A percentile compares a stretch with the other conserved stretches of the same genome.
Evolutionary conservation across 371 early-diverging fungal genomes (phyloP).

Genomic region (Mortierella sp.): DNA sequence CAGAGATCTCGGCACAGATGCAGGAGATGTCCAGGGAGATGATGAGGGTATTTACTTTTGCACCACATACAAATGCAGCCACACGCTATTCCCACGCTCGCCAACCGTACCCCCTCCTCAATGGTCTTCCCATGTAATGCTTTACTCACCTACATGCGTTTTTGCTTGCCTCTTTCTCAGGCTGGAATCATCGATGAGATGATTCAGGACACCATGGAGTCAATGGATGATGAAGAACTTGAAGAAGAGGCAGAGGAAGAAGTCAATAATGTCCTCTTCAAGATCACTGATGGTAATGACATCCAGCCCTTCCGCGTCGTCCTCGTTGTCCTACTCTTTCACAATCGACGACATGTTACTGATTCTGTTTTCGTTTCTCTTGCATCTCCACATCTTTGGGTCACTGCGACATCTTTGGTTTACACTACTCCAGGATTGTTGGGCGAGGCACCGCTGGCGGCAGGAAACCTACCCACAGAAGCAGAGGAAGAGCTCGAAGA

Average conservation of each 20-base stretch:
- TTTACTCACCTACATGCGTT: neutral
- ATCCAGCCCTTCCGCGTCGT: too few relatives aligned
- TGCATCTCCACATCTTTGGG: too few relatives aligned
- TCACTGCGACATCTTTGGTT: too few relatives aligned
- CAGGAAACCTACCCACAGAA: slow-evolving; percentile 42
- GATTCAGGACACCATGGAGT: slow-evolving; percentile 91
- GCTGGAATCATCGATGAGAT: slow-evolving; percentile 97
- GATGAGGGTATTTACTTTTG: slow-evolving; percentile 77
- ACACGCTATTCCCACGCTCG: too few relatives aligned
- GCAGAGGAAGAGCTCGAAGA: slow-evolving; percentile 69
- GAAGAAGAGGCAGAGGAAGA: slow-evolving; percentile 96
- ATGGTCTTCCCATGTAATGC: too few relatives aligned
- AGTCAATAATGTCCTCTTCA: slow-evolving; percentile 88
- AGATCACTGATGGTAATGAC: slow-evolving; percentile 85
- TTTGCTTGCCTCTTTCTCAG: slow-evolving; percentile 49
- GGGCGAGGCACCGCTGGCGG: slow-evolving; percentile 71
- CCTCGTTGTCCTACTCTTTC: too few relatives aligned
- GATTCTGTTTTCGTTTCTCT: too few relatives aligned
- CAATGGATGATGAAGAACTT: slow-evolving; percentile 87
- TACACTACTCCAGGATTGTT: slow-evolving; percentile 65
- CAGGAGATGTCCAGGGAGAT: slow-evolving; percentile 94
- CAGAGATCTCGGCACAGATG: slow-evolving; percentile 85
- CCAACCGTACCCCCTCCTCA: too few relatives aligned
- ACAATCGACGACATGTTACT: too few relatives aligned
- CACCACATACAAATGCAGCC: too few relatives aligned